phyloP scores from a whole-genome alignment of 177 flowering plant genomes.

The Telopea speciosissima region DNA sequence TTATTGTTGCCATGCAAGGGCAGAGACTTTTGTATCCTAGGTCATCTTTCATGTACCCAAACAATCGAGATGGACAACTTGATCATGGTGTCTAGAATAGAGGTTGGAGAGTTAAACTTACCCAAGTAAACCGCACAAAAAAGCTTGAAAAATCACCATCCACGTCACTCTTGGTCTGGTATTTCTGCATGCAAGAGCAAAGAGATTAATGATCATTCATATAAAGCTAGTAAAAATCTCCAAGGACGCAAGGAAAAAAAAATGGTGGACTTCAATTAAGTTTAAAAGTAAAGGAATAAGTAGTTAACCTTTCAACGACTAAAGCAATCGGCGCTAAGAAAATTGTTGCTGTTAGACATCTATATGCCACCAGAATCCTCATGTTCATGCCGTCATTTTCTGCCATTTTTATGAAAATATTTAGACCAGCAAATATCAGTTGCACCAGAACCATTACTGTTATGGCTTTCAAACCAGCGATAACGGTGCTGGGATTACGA shows the following conservation, averaged over 20 bases:
- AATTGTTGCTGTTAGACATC: constrained; percentile 20
- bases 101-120: too few relatives aligned
- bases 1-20: too few relatives aligned
- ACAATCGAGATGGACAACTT: too few relatives aligned
- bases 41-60: too few relatives aligned
- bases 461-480: constrained; percentile 21
- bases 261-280: background rate
- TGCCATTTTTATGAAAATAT: constrained; percentile 21
- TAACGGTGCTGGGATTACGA: background rate
- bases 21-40: too few relatives aligned
- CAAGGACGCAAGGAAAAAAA: background rate
- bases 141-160: too few relatives aligned
- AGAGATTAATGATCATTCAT: too few relatives aligned
- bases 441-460: constrained; percentile 19
- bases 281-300: background rate
- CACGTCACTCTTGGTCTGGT: too few relatives aligned
- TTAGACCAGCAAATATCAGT: constrained; percentile 10
- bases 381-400: constrained; percentile 20
- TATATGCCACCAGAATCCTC: constrained; percentile 17
- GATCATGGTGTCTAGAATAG: too few relatives aligned
- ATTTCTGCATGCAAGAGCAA: too few relatives aligned
- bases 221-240: too few relatives aligned
- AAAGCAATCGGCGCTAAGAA: constrained; percentile 20
- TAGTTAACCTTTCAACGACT: constrained; percentile 24
- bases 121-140: too few relatives aligned